phyloP scores from a whole-genome alignment of 495 filamentous ascomycete genomes.

The Xeromyces bisporus region DNA sequence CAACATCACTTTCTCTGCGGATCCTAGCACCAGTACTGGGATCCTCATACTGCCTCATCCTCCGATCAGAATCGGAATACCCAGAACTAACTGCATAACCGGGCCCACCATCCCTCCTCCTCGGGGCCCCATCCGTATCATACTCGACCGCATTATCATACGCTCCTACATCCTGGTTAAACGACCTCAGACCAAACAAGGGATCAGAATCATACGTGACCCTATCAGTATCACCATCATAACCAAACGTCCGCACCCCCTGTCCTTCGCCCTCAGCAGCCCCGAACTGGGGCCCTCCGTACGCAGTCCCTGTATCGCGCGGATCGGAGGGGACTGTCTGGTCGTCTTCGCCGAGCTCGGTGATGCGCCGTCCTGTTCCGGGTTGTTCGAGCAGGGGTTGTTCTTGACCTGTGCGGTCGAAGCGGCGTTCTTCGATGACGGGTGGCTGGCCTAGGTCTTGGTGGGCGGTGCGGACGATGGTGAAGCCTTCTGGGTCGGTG shows the following conservation, averaged over 20 bases:
- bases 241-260: slow-evolving; percentile 3
- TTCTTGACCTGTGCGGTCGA: slow-evolving; percentile 21
- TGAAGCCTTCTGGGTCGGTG: slow-evolving; percentile 21
- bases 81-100: slow-evolving; percentile 5
- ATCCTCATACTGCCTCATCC: slow-evolving; percentile 8
- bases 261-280: slow-evolving; percentile 1
- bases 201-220: slow-evolving; percentile 3
- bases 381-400: slow-evolving; percentile 5
- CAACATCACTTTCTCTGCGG: slow-evolving; percentile 7
- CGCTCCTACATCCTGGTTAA: slow-evolving; percentile 4
- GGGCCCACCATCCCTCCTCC: slow-evolving; percentile 7
- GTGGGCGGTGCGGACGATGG: slow-evolving; percentile 19
- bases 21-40: slow-evolving; percentile 8
- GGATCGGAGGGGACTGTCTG: neutral
- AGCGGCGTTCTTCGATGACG: slow-evolving; percentile 19
- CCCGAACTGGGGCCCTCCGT: slow-evolving; percentile 1
- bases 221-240: slow-evolving; percentile 3
- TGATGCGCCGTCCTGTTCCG: slow-evolving; percentile 14
- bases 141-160: slow-evolving; percentile 7
- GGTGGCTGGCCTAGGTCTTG: slow-evolving; percentile 22
- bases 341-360: slow-evolving; percentile 11
- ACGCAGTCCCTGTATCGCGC: neutral
- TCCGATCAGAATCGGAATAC: slow-evolving; percentile 2
- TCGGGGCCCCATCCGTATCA: slow-evolving; percentile 2
- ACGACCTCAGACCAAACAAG: slow-evolving; percentile 4